Evolutionary conservation across 2,329 filamentous ascomycete species (phyloP), one percentile per base, ranked within the genome.

Genomic region (Cladophialophora chaetospira): DNA sequence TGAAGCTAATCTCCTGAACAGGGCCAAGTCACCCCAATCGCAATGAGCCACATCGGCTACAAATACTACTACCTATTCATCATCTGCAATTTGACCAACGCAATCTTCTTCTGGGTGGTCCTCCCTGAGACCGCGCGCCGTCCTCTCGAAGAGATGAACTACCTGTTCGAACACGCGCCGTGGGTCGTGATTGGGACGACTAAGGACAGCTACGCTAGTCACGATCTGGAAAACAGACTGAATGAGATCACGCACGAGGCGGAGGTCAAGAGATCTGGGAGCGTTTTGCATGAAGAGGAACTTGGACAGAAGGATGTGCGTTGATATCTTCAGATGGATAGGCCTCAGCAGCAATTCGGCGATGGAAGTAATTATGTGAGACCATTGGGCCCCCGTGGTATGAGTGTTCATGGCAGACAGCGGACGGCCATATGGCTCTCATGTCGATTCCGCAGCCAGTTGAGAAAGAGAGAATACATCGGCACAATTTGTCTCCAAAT

Each of bases 21-120:
- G 61, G 62, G 85, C 1, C 84, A 88, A 69, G 80, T 86, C 8
- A 89, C 86, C 0, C 81, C 81, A 2, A 82, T 84, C 40, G 84
- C 82, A 1, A 81, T 87, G 71, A 70, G 72, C 3, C 70, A 70
- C 15, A 74, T 83, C n/a, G 75, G 79, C 4, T 87, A 79, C 69
- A 72, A 69, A 40, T 86, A 74, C 67, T 87, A 86, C 67, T 74
- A 82, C 52, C 67, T 88, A 11, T 88, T 88, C 68, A 75, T 82
- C 52, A 72, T 88, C 28, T 87, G 86, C 70, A 89, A 89, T 69
- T 82, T 87, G 65, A 86, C 83, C 23, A 87, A 87, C 62, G 83
- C 83, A 0, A 25, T 86, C 26, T 87, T 85, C 74, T 89, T 89
- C 76, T 89, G 83, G 78, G 75, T 79, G 2, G 71, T 88, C 47